Base-by-base conservation (phyloP, 2,329 filamentous ascomycete genomes). In the Dothistroma pini region DNA sequence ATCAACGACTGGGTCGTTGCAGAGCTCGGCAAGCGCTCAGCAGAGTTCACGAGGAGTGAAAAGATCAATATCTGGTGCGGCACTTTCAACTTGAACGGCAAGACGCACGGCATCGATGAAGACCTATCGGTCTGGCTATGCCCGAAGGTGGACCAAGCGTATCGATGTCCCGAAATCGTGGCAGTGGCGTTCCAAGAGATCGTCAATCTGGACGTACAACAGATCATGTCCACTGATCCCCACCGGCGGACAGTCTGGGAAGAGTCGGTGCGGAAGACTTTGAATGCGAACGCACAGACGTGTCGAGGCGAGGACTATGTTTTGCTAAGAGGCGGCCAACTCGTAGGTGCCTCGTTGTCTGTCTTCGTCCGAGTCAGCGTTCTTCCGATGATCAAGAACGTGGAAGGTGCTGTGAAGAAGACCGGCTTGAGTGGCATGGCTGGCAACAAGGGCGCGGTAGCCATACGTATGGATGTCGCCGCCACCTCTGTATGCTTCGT, bases 141-240 rank as follows among this genome's bases (percentile, higher is more conserved):
- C 71, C 90, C 90, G 0, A 77, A 83, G 4, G 75, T 85, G 3
- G 80, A 84, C 54, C 68, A 75, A 19, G 78, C 81, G n/a, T 76
- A 81, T 50, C 78, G 83, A 52, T 86, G 90, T 63, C 93, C 95
- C 6, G 90, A 93, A 61, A 90, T 99, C 41, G 87, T 96, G 56
- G 92, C 89, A 8, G 88, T 97, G 16, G 95, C 91, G 0, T 97
- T 99, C 70, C 95, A 99, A 73, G 95, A 99, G 75, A 97, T 99
- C 64, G 95, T 99, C n/a, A 91, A 96, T 72, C 80, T 99, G 52
- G 97, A 91, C 69, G 95, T 96, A 16, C 93, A 97, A 74, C 95
- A 99, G 72, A 97, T 99, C 71, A 97, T 99, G 92, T 96, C 96
- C 66, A 97, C 93, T 62, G 93, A 99, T 73, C 95, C 95, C 0